These are phyloP conservation scores for Populus davidiana DNA, from an alignment of 345 rosid species.

Conservation along the genomic window DNA sequence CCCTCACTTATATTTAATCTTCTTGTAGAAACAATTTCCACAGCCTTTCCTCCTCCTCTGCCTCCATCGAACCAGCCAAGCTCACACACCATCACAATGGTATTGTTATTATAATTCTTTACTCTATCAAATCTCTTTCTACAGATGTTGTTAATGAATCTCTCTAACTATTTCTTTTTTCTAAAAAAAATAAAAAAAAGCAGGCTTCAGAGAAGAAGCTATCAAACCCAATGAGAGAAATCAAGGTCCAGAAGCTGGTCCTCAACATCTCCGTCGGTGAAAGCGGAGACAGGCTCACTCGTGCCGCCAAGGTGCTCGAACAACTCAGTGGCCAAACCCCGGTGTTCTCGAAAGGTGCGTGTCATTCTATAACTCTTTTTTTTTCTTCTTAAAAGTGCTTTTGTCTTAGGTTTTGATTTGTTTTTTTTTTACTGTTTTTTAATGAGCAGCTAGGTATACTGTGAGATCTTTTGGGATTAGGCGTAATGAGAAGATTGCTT, in stretches of 20 bases:
- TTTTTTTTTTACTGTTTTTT: too few relatives aligned
- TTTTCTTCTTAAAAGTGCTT: too few relatives aligned
- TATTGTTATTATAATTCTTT: not conserved
- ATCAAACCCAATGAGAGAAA: slow-evolving; percentile 85
- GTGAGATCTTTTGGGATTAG: slow-evolving; percentile 95
- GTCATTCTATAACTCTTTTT: not conserved
- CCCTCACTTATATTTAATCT: not conserved
- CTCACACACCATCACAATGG: slow-evolving; percentile 6
- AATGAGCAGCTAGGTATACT: slow-evolving; percentile 79
- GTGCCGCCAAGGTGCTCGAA: slow-evolving; percentile 89
- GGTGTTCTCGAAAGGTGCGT: slow-evolving; percentile 75
- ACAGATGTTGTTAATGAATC: not conserved
- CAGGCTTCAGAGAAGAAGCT: slow-evolving; percentile 87
- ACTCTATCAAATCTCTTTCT: not conserved
- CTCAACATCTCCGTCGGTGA: slow-evolving; percentile 91
- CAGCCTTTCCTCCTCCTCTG: not conserved
- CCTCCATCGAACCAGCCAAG: not conserved
- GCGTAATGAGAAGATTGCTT: slow-evolving; percentile 96
- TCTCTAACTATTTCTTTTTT: not conserved
- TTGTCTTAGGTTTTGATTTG: too few relatives aligned
- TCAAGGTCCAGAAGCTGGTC: slow-evolving; percentile 85
- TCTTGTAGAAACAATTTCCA: not conserved
- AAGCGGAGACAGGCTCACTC: slow-evolving; percentile 86
- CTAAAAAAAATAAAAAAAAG: not conserved
- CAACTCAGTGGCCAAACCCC: slow-evolving; percentile 85